Conservation (phyloP, 306 rosid species). For the Calophaca sinica region DNA sequence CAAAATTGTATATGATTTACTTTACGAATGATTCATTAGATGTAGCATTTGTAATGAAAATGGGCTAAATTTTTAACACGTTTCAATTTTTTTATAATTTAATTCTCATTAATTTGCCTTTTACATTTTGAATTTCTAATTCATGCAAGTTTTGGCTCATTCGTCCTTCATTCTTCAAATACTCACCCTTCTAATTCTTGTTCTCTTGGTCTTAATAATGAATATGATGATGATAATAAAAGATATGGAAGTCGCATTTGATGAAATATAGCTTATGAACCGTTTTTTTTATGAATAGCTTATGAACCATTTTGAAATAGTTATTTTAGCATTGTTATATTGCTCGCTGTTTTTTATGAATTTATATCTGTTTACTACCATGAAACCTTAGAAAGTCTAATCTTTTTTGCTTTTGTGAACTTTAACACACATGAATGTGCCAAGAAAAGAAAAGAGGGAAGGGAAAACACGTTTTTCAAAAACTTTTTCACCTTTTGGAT, state of each 20-base stretch:
- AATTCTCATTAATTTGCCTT: neutral
- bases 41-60: neutral
- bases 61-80: neutral
- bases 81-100: neutral
- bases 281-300: too few relatives aligned
- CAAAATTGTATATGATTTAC: conserved; percentile 32
- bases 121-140: neutral
- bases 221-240: too few relatives aligned
- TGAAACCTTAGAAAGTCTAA: neutral
- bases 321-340: neutral
- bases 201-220: neutral
- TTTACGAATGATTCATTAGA: conserved; percentile 13
- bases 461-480: too few relatives aligned
- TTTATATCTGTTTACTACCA: neutral
- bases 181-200: neutral
- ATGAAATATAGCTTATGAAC: neutral
- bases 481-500: too few relatives aligned
- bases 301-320: neutral
- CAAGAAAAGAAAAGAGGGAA: too few relatives aligned
- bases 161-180: neutral
- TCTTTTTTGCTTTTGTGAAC: too few relatives aligned
- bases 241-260: neutral
- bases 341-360: neutral
- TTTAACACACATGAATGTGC: too few relatives aligned
- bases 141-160: neutral